Percentiles rank a stretch among this genome's conserved stretches.
Evolutionary conservation across 306 rosid genomes (phyloP).

Genomic region (Oxytropis ochrocephala): DNA sequence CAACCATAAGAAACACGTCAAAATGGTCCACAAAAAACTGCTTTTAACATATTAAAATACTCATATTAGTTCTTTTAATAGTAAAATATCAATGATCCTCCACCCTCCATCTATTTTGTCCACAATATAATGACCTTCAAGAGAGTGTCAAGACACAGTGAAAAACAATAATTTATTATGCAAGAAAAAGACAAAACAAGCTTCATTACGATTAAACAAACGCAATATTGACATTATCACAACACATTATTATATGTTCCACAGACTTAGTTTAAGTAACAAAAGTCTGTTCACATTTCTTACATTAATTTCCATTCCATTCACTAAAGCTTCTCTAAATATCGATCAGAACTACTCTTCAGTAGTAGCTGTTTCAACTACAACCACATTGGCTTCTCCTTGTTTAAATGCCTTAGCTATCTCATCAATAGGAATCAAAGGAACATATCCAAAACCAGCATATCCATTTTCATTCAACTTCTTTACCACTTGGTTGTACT

Average conservation of each 20-base stretch:
- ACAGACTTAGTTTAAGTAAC: background rate
- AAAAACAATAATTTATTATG: background rate
- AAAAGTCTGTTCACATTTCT: constrained; percentile 17
- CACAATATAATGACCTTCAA: background rate
- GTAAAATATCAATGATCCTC: too few relatives aligned
- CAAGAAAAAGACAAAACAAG: background rate
- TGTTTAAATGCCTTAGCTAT: constrained; percentile 46
- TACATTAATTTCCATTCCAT: constrained; percentile 5
- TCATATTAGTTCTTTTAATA: too few relatives aligned
- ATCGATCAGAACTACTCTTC: constrained; percentile 30
- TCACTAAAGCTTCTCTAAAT: background rate
- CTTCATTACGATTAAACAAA: background rate
- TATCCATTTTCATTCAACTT: constrained; percentile 39
- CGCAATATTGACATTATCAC: constrained; percentile 1
- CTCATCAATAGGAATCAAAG: constrained; percentile 64
- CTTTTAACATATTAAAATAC: too few relatives aligned
- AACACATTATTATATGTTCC: background rate
- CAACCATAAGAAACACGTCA: too few relatives aligned
- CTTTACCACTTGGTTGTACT: constrained; percentile 50
- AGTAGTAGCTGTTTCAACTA: background rate
- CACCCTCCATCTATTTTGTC: too few relatives aligned
- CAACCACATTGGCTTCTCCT: constrained; percentile 30
- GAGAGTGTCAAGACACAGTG: background rate
- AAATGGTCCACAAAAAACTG: too few relatives aligned
- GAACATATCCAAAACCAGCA: constrained; percentile 41